A percentile compares a stretch with the other conserved stretches of the same genome.
Conservation (phyloP, 768 basidiomycete genomes). For the Fomitopsis serialis region DNA sequence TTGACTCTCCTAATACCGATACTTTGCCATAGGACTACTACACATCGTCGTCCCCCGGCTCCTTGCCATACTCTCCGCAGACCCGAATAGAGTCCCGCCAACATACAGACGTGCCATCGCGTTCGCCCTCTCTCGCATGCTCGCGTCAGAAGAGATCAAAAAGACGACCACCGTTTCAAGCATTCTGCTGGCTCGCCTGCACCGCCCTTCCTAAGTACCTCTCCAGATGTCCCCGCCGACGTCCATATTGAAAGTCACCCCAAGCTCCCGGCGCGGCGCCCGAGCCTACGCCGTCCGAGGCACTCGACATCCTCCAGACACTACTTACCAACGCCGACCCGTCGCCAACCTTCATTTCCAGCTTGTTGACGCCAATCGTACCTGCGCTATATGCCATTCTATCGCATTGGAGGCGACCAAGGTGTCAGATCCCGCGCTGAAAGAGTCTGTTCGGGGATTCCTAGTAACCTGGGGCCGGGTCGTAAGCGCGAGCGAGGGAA, state of each 20-base stretch:
- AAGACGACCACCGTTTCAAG: constrained; percentile 6
- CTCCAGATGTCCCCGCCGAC: background rate
- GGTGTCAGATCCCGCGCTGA: constrained; percentile 60
- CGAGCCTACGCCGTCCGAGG: constrained; percentile 28
- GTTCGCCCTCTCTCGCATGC: constrained; percentile 63
- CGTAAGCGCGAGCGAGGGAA: constrained; percentile 44
- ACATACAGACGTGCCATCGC: constrained; percentile 57
- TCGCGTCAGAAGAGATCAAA: constrained; percentile 33
- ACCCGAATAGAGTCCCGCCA: constrained; percentile 28
- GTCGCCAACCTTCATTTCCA: constrained; percentile 59
- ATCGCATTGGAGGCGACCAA: constrained; percentile 47
- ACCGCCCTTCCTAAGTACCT: constrained; percentile 37
- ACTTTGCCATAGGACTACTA: constrained; percentile 53
- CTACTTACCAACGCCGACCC: constrained; percentile 77
- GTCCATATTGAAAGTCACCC: background rate
- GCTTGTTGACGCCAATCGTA: constrained; percentile 63
- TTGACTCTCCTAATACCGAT: background rate
- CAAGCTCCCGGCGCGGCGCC: background rate
- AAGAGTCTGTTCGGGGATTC: constrained; percentile 53
- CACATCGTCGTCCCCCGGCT: constrained; percentile 47
- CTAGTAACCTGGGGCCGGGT: constrained; percentile 76
- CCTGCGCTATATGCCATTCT: constrained; percentile 61
- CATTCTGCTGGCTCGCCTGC: constrained; percentile 44
- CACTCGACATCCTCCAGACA: constrained; percentile 46
- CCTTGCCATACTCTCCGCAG: constrained; percentile 40